Percentiles rank a stretch among this genome's conserved stretches.
Evolutionary conservation across 352 stramenopile species (phyloP).

Genomic region (Thalassiosira sp.): DNA sequence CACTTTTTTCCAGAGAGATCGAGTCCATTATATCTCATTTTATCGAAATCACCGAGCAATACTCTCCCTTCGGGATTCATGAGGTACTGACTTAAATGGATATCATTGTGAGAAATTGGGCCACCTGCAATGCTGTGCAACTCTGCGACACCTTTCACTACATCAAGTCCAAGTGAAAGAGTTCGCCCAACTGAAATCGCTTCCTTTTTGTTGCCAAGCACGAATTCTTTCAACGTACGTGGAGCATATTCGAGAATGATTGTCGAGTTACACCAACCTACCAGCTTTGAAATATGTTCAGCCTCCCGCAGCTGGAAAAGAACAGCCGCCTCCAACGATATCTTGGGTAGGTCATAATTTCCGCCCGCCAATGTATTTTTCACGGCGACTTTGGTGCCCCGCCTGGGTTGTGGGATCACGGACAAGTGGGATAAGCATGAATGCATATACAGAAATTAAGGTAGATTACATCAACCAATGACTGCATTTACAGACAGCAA

Average conservation of each 20-base stretch:
- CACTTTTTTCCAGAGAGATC: constrained; percentile 1
- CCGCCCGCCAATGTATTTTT: not conserved
- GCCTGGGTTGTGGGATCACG: too few species aligned
- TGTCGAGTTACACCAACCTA: constrained; percentile 1
- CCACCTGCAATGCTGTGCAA: not conserved
- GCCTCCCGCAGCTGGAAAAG: not conserved
- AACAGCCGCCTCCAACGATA: not conserved
- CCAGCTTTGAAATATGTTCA: not conserved
- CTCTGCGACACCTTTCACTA: not conserved
- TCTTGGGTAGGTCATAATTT: not conserved
- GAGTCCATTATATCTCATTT: not conserved
- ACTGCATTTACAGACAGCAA: not conserved
- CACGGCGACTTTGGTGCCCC: not conserved
- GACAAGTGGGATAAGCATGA: too few species aligned
- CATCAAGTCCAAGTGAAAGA: constrained; percentile 2
- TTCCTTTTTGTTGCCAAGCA: not conserved
- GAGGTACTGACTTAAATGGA: not conserved
- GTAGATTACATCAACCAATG: too few species aligned
- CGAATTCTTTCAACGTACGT: not conserved
- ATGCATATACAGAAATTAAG: too few species aligned
- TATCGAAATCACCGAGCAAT: not conserved
- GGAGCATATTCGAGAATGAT: constrained; percentile 1
- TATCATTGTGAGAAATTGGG: not conserved
- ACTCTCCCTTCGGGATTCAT: not conserved
- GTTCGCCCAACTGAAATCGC: not conserved